Conservation (phyloP, 176 grass and related monocot species). For the Themeda triandra region DNA sequence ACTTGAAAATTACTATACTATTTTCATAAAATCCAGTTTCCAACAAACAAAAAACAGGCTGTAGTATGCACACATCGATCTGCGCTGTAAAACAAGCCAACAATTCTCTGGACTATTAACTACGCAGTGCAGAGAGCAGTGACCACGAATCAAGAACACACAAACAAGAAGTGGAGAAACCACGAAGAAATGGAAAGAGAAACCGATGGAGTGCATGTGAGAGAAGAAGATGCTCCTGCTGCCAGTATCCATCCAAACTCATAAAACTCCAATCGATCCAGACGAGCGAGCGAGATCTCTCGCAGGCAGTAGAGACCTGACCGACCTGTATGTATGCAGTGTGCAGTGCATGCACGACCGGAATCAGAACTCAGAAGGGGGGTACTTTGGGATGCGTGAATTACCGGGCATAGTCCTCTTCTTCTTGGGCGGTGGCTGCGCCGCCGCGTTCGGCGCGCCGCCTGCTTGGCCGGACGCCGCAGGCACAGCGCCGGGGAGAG, state of each 20-base stretch:
- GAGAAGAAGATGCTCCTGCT: conserved; percentile 40
- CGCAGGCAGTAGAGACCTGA: background rate
- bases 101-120: background rate
- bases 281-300: conserved; percentile 33
- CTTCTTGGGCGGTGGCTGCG: conserved; percentile 74
- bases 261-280: conserved; percentile 49
- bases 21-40: conserved; percentile 15
- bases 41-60: conserved; percentile 1
- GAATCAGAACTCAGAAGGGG: conserved; percentile 20
- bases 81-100: conserved; percentile 14
- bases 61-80: conserved; percentile 9
- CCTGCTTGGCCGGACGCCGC: conserved; percentile 1
- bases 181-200: conserved; percentile 11
- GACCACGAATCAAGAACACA: conserved; percentile 16
- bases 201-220: conserved; percentile 35
- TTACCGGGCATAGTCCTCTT: conserved; percentile 87
- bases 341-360: conserved; percentile 43
- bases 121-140: background rate
- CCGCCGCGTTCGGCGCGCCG: background rate
- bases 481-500: conserved; percentile 21
- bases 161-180: background rate
- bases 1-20: background rate
- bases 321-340: conserved; percentile 3
- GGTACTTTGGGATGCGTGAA: conserved; percentile 34
- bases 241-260: conserved; percentile 48